Evolutionary conservation across 169 alveolate species (phyloP).

Genomic region (Cryptosporidium meleagridis): DNA sequence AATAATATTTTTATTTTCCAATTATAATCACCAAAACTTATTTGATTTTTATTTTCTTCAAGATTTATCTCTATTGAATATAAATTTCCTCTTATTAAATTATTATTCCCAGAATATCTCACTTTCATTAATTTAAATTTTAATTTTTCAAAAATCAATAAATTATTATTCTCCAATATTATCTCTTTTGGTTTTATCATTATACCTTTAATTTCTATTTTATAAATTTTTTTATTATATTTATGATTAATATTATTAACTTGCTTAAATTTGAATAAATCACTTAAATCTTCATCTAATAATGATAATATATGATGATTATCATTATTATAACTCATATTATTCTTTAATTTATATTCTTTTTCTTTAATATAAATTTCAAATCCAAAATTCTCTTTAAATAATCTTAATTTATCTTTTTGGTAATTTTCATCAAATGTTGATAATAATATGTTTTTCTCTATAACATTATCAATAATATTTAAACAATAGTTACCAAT

Average conservation of each 20-base stretch:
- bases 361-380: background rate
- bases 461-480: background rate
- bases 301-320: background rate
- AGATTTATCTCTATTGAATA: constrained; percentile 30
- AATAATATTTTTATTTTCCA: constrained; percentile 40
- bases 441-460: background rate
- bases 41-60: background rate
- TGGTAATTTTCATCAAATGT: constrained; percentile 17
- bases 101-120: background rate
- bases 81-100: background rate
- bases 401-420: constrained; percentile 1
- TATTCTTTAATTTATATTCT: background rate
- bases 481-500: background rate
- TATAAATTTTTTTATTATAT: constrained; percentile 5
- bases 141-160: background rate
- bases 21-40: constrained; percentile 45
- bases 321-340: background rate
- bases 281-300: background rate
- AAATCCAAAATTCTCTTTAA: constrained; percentile 20
- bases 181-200: constrained; percentile 27
- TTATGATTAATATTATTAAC: background rate
- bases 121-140: background rate
- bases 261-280: background rate
- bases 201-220: constrained; percentile 24
- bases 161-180: background rate